Percentiles rank a stretch among this genome's conserved stretches.
Evolutionary conservation across 148 eudicot species (phyloP).

Genomic region (Camellia granthamiana): DNA sequence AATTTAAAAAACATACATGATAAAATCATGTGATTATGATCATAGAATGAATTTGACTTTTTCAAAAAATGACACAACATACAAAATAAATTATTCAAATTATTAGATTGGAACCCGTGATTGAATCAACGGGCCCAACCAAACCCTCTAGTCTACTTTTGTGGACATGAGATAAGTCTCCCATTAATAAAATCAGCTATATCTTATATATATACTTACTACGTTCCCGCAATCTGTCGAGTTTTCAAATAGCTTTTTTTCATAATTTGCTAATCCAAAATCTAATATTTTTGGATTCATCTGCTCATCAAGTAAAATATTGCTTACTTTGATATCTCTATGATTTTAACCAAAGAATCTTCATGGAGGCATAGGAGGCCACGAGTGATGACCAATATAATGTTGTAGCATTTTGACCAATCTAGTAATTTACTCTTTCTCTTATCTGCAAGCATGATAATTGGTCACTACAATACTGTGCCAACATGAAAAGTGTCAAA

Average conservation of each 20-base stretch:
- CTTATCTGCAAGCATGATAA: neutral
- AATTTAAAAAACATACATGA: too few species aligned
- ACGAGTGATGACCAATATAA: conserved; percentile 4
- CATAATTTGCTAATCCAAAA: conserved; percentile 13
- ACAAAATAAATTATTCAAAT: too few species aligned
- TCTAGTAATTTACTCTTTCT: conserved; percentile 7
- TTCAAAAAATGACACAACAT: too few species aligned
- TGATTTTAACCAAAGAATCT: neutral
- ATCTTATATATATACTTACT: neutral
- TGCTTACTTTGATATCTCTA: conserved; percentile 10
- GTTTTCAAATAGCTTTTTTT: conserved; percentile 1
- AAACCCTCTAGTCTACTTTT: too few species aligned
- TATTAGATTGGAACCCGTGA: too few species aligned
- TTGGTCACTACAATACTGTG: too few species aligned
- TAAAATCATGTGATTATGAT: too few species aligned
- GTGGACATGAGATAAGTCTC: too few species aligned
- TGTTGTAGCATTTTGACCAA: conserved; percentile 12
- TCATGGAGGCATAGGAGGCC: conserved; percentile 10
- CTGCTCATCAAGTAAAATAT: conserved; percentile 12
- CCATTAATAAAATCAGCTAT: too few species aligned
- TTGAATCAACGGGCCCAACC: too few species aligned
- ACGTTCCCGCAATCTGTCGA: conserved; percentile 10
- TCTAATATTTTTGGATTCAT: conserved; percentile 16
- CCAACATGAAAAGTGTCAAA: too few species aligned
- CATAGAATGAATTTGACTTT: too few species aligned